phyloP scores from a whole-genome alignment of 192 early-diverging fungal genomes.

The Umbelopsis vinacea region DNA sequence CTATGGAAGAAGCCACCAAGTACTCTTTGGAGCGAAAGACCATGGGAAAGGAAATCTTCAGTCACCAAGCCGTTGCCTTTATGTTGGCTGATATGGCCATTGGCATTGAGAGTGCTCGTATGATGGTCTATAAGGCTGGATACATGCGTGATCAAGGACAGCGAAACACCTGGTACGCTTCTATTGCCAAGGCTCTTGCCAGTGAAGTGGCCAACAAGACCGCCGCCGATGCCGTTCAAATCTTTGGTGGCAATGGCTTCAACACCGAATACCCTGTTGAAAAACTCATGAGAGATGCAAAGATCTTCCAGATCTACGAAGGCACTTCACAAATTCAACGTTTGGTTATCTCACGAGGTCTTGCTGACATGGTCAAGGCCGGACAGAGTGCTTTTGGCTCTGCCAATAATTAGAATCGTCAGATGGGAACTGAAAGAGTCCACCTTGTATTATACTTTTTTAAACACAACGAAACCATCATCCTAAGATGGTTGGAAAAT shows the following conservation, averaged over 20 bases:
- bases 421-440: too few species aligned
- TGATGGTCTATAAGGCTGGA: conserved; percentile 81
- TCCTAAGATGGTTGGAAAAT: too few species aligned
- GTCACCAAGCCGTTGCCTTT: conserved; percentile 91
- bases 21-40: conserved; percentile 94
- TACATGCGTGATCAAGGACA: conserved; percentile 87
- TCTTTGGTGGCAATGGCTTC: conserved; percentile 89
- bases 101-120: conserved; percentile 84
- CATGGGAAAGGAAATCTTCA: conserved; percentile 89
- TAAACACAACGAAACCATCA: too few species aligned
- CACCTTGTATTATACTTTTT: too few species aligned
- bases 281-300: conserved; percentile 92
- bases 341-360: conserved; percentile 82
- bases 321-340: conserved; percentile 97
- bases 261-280: conserved; percentile 93
- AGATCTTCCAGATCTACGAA: conserved; percentile 97
- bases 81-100: conserved; percentile 99
- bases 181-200: conserved; percentile 89
- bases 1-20: conserved; percentile 89
- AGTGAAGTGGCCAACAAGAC: conserved; percentile 82
- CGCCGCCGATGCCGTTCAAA: conserved; percentile 90
- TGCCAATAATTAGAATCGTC: conserved; percentile 15
- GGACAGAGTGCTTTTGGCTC: conserved; percentile 36
- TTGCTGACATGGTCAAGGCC: conserved; percentile 66
- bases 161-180: conserved; percentile 92